These are phyloP conservation scores for Athelia sp. DNA, from an alignment of 1,284 basidiomycete species.

Conservation along the genomic window DNA sequence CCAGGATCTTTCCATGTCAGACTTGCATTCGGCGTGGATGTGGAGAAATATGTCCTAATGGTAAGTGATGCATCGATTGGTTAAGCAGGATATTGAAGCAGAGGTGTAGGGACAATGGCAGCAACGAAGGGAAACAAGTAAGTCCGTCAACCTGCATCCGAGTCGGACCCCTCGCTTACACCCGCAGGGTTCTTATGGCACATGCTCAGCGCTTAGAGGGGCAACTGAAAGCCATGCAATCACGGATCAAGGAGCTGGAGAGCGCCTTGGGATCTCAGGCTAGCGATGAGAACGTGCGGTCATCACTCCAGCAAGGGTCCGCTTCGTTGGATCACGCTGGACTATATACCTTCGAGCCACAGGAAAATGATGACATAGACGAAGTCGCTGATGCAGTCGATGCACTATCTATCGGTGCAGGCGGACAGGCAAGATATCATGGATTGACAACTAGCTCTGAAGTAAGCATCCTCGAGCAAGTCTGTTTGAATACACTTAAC, in stretches of 20 bases:
- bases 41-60: slow-evolving; percentile 45
- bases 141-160: slow-evolving; percentile 8
- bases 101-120: slow-evolving; percentile 34
- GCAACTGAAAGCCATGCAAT: slow-evolving; percentile 37
- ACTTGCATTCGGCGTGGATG: slow-evolving; percentile 11
- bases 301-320: slow-evolving; percentile 2
- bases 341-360: slow-evolving; percentile 5
- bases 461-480: slow-evolving; percentile 19
- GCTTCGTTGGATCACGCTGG: slow-evolving; percentile 9
- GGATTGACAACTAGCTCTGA: slow-evolving; percentile 41
- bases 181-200: slow-evolving; percentile 40
- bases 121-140: slow-evolving; percentile 56
- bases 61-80: slow-evolving; percentile 13
- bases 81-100: neutral
- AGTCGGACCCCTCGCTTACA: slow-evolving; percentile 1
- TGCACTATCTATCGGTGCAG: slow-evolving; percentile 38
- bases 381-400: slow-evolving; percentile 32
- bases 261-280: slow-evolving; percentile 36
- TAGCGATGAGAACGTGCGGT: slow-evolving; percentile 8
- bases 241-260: slow-evolving; percentile 54
- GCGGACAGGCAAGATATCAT: slow-evolving; percentile 43
- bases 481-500: neutral
- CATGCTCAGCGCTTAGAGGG: slow-evolving; percentile 40
- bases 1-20: too few species aligned
- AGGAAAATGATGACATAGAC: slow-evolving; percentile 13